These are phyloP conservation scores for Fusarium algeriense DNA, from an alignment of 2,329 filamentous ascomycete genomes.

Conservation along the genomic window DNA sequence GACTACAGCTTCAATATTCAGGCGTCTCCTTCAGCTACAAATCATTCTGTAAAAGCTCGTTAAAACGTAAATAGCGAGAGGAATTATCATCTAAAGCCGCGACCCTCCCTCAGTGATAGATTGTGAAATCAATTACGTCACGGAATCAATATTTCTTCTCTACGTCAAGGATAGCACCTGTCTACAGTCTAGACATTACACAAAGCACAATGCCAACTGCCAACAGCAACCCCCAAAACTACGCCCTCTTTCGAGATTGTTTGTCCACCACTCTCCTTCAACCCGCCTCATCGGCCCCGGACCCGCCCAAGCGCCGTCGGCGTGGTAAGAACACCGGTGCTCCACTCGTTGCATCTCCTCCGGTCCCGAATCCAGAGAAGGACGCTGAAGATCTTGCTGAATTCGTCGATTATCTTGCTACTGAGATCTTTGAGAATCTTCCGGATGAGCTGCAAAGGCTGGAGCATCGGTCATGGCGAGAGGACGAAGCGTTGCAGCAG, in stretches of 20 bases:
- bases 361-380: conserved; percentile 29
- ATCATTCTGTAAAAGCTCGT: conserved; percentile 1
- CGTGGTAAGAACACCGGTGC: conserved; percentile 41
- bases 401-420: conserved; percentile 83
- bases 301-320: conserved; percentile 60
- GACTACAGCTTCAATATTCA: conserved; percentile 8
- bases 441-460: conserved; percentile 71
- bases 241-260: conserved; percentile 78
- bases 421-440: conserved; percentile 75
- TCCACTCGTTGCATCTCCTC: conserved; percentile 23
- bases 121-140: conserved; percentile 41
- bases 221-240: conserved; percentile 48
- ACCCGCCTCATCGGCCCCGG: conserved; percentile 61
- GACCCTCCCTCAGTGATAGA: background rate
- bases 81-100: background rate
- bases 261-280: conserved; percentile 77
- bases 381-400: conserved; percentile 79
- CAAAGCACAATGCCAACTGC: conserved; percentile 33
- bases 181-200: background rate
- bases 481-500: conserved; percentile 59
- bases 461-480: conserved; percentile 66
- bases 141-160: background rate
- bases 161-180: background rate
- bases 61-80: background rate
- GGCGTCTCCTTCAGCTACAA: conserved; percentile 24